phyloP scores from a whole-genome alignment of 805 yeast genomes.

The Tetrapisispora iriomotensis region DNA sequence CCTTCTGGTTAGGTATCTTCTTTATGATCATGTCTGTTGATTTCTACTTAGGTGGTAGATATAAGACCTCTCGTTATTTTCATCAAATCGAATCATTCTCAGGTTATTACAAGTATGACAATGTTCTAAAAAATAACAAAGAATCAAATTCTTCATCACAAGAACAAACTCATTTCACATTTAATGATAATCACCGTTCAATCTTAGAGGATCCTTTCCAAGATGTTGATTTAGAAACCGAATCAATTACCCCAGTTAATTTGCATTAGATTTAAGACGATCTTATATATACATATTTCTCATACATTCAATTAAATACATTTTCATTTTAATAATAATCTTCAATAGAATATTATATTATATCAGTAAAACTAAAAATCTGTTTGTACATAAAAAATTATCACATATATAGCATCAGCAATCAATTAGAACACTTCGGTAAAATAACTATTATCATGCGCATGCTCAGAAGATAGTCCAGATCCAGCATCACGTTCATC shows the following conservation, averaged over 20 bases:
- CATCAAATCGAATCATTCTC: slow-evolving; percentile 18
- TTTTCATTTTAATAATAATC: not conserved
- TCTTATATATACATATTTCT: not conserved
- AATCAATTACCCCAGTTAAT: not conserved
- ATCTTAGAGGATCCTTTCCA: slow-evolving; percentile 1
- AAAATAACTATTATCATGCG: slow-evolving; percentile 16
- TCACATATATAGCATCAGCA: not conserved
- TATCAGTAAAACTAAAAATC: too few species aligned
- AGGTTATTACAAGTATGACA: slow-evolving; percentile 22
- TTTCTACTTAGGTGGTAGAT: slow-evolving; percentile 49
- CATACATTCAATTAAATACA: not conserved
- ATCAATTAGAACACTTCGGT: slow-evolving; percentile 18
- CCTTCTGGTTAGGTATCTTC: slow-evolving; percentile 73
- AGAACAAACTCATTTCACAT: not conserved
- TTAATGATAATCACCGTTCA: not conserved
- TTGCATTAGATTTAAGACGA: not conserved
- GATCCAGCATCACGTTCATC: slow-evolving; percentile 4
- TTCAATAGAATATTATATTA: too few species aligned
- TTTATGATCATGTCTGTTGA: slow-evolving; percentile 57
- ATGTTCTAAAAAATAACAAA: slow-evolving; percentile 1
- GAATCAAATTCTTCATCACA: not conserved
- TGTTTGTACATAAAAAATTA: not conserved
- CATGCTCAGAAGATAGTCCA: slow-evolving; percentile 3
- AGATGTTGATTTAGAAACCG: slow-evolving; percentile 2
- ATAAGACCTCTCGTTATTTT: slow-evolving; percentile 19